Evolutionary conservation across 78 protist genomes (phyloP).

Genomic region (Polysphondylium violaceum): DNA sequence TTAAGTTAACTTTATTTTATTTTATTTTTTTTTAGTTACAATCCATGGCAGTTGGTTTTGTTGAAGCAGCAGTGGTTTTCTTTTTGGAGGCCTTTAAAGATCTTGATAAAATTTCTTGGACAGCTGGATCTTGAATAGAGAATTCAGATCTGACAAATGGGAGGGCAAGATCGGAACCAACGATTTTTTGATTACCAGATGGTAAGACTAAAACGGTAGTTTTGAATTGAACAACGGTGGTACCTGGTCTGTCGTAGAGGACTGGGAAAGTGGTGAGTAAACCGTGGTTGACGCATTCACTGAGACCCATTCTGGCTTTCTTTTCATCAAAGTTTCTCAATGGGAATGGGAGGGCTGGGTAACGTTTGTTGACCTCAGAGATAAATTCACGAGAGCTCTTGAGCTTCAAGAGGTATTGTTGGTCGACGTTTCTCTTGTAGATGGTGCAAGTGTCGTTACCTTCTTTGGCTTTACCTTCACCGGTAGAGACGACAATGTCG

Average conservation of each 20-base stretch:
- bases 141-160: constrained; percentile 54
- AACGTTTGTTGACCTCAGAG: constrained; percentile 78
- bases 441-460: constrained; percentile 85
- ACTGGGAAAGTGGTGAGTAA: constrained; percentile 94
- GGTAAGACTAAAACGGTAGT: constrained; percentile 85
- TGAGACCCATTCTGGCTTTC: constrained; percentile 90
- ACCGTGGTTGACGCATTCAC: constrained; percentile 92
- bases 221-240: constrained; percentile 94
- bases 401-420: constrained; percentile 91
- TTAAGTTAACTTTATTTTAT: background rate
- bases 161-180: constrained; percentile 37
- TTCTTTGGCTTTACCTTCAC: constrained; percentile 91
- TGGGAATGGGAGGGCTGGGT: constrained; percentile 82
- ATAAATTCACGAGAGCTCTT: constrained; percentile 90
- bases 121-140: constrained; percentile 13
- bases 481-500: constrained; percentile 95
- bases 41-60: background rate
- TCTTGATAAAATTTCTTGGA: constrained; percentile 1
- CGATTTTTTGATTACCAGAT: constrained; percentile 65
- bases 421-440: constrained; percentile 92
- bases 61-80: background rate
- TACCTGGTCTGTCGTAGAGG: constrained; percentile 89
- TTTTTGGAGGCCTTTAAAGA: constrained; percentile 54
- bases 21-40: constrained; percentile 11
- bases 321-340: constrained; percentile 88